A percentile compares a stretch with the other conserved stretches of the same genome.
Conservation (phyloP, 805 yeast genomes). For the Brettanomyces nanus region DNA sequence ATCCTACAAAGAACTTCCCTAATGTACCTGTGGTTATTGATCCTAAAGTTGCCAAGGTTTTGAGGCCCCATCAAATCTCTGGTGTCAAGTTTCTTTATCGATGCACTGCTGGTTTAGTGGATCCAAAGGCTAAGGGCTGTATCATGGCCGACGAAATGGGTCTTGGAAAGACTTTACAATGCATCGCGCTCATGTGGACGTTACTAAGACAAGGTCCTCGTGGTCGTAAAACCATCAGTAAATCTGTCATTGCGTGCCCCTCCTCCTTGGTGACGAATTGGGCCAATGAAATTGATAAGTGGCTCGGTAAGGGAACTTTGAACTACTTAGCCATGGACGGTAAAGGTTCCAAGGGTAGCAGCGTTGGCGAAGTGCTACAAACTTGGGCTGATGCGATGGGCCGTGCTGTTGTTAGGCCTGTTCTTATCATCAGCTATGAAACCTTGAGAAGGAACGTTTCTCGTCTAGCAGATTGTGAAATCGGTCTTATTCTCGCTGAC, state of each 20-base stretch:
- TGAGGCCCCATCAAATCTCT: slow-evolving; percentile 94
- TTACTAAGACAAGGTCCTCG: slow-evolving; percentile 81
- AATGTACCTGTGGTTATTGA: slow-evolving; percentile 95
- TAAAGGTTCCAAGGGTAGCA: slow-evolving; percentile 63
- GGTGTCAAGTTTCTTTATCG: slow-evolving; percentile 88
- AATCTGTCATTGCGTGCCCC: slow-evolving; percentile 91
- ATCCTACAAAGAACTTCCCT: slow-evolving; percentile 45
- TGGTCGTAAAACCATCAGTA: slow-evolving; percentile 73
- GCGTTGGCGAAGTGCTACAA: slow-evolving; percentile 57
- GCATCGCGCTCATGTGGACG: slow-evolving; percentile 90
- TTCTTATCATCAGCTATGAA: slow-evolving; percentile 87
- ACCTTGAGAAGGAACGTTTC: slow-evolving; percentile 82
- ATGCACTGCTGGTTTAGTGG: slow-evolving; percentile 83
- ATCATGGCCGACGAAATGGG: slow-evolving; percentile 99
- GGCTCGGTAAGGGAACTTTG: slow-evolving; percentile 90
- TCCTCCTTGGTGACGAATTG: slow-evolving; percentile 89
- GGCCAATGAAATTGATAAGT: slow-evolving; percentile 93
- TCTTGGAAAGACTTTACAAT: slow-evolving; percentile 93
- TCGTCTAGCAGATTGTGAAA: slow-evolving; percentile 62
- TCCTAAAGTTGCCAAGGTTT: slow-evolving; percentile 71
- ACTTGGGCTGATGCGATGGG: slow-evolving; percentile 89
- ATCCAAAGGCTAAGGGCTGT: slow-evolving; percentile 84
- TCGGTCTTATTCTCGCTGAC: slow-evolving; percentile 81
- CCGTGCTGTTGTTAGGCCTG: slow-evolving; percentile 85
- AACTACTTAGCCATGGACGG: slow-evolving; percentile 93